Conservation (phyloP, 345 rosid species). For the Pistacia atlantica region DNA sequence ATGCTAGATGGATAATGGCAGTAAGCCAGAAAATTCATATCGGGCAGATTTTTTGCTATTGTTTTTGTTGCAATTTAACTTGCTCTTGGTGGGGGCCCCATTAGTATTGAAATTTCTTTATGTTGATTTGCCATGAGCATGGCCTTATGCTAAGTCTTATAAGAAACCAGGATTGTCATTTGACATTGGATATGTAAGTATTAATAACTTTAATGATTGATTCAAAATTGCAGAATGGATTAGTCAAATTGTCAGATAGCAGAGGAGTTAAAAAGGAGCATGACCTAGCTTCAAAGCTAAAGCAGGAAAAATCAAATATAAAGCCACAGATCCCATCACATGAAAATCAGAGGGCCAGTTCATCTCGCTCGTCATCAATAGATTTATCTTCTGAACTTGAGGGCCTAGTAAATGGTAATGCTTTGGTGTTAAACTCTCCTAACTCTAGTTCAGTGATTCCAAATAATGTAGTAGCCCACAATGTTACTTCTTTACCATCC, state of each 20-base stretch:
- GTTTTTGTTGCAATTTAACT: not conserved
- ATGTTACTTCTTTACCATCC: constrained; percentile 31
- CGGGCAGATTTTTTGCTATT: not conserved
- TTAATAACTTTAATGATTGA: constrained; percentile 17
- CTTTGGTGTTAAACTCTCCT: constrained; percentile 31
- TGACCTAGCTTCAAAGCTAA: constrained; percentile 28
- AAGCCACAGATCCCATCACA: constrained; percentile 11
- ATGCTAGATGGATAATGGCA: not conserved
- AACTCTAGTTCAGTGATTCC: constrained; percentile 25
- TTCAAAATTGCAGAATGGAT: constrained; percentile 55
- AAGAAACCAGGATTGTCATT: constrained; percentile 7
- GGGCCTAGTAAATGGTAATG: constrained; percentile 41
- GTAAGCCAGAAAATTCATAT: not conserved
- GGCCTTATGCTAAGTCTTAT: constrained; percentile 7
- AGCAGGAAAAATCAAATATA: constrained; percentile 29
- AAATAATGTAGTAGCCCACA: constrained; percentile 18
- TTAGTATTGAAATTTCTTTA: not conserved
- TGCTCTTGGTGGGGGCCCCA: not conserved
- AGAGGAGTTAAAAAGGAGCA: constrained; percentile 27
- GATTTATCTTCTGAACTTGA: constrained; percentile 50
- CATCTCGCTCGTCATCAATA: constrained; percentile 48
- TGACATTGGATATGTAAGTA: not conserved
- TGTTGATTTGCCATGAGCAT: not conserved
- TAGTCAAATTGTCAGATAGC: constrained; percentile 23
- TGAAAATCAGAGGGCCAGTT: constrained; percentile 33